Conservation (phyloP, 176 grass and related monocot genomes). For the Pharus latifolius region DNA sequence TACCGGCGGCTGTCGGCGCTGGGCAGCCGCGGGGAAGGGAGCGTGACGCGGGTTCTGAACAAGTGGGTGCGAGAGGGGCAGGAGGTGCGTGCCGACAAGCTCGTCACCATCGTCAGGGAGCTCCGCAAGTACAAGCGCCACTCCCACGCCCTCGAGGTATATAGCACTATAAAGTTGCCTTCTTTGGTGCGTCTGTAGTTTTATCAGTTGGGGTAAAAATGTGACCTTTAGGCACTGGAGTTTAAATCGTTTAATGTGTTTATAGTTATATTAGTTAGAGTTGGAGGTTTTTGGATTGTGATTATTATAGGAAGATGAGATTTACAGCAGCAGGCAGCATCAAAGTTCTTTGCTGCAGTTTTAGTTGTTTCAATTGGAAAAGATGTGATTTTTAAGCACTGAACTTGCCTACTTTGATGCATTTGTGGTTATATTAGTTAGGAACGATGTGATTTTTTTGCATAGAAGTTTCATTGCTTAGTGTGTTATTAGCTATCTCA, state of each 20-base stretch:
- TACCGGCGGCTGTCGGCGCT: slow-evolving; percentile 53
- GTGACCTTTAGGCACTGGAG: too few relatives aligned
- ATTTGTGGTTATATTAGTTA: neutral
- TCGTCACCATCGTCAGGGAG: slow-evolving; percentile 43
- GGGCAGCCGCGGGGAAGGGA: slow-evolving; percentile 31
- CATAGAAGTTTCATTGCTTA: too few relatives aligned
- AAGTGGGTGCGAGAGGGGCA: slow-evolving; percentile 58
- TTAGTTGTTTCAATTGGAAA: too few relatives aligned
- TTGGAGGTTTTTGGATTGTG: neutral
- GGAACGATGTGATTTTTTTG: neutral
- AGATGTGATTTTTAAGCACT: neutral
- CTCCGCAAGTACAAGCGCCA: slow-evolving; percentile 63
- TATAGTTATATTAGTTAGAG: neutral
- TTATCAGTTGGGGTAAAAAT: too few relatives aligned
- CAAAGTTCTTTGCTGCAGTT: too few relatives aligned
- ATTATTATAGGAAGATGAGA: neutral
- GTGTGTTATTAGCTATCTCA: neutral
- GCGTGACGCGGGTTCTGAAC: slow-evolving; percentile 39
- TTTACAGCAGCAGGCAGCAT: too few relatives aligned
- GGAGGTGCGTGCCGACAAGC: slow-evolving; percentile 1
- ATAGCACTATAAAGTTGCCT: neutral
- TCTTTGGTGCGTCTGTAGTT: too few relatives aligned
- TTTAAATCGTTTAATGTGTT: neutral
- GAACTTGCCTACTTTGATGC: neutral
- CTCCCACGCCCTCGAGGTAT: slow-evolving; percentile 61